Conservation (phyloP, 2,329 filamentous ascomycete genomes). For the Trichoderma oligosporum region DNA sequence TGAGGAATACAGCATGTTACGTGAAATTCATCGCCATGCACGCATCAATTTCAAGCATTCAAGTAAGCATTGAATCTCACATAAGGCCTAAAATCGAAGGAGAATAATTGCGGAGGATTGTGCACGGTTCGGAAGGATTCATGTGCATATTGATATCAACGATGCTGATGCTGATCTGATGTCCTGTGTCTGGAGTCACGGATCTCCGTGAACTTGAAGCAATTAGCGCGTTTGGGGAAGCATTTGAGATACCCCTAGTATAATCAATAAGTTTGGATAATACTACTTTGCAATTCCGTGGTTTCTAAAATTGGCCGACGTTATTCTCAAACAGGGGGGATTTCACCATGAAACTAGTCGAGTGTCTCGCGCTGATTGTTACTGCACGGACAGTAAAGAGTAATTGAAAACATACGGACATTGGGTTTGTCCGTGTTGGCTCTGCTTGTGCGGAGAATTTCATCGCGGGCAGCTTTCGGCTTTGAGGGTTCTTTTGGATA, state of each 20-base stretch:
- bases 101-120: neutral
- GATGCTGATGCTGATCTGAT: neutral
- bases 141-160: neutral
- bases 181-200: neutral
- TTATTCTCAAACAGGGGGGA: slow-evolving; percentile 12
- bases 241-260: no score
- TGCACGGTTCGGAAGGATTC: neutral
- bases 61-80: neutral
- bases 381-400: no score
- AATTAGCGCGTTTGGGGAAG: slow-evolving; percentile 7
- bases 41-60: neutral
- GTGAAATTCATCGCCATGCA: neutral
- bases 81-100: neutral
- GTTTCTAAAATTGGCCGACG: neutral
- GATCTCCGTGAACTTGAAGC: neutral
- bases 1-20: neutral
- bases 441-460: no score
- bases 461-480: no score
- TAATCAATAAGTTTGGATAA: neutral
- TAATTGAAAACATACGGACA: neutral
- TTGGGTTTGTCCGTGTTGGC: neutral
- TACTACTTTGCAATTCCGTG: slow-evolving; percentile 6
- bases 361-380: no score
- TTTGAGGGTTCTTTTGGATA: no score
- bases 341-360: slow-evolving; percentile 9